Evolutionary conservation across 1,284 basidiomycete species (phyloP).

Genomic region (Tilletia indica): DNA sequence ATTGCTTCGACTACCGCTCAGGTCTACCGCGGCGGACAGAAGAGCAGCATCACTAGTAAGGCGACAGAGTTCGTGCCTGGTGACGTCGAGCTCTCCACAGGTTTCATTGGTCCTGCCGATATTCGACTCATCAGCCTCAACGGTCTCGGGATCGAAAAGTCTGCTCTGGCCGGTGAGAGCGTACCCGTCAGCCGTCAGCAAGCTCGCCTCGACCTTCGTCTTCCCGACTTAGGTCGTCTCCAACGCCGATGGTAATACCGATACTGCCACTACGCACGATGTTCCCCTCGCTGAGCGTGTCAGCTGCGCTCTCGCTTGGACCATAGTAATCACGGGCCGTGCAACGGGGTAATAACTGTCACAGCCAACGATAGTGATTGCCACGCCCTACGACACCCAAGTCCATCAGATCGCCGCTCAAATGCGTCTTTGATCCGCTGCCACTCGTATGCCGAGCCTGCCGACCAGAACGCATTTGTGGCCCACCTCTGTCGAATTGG

Average conservation of each 20-base stretch:
- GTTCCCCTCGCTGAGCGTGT: conserved; percentile 32
- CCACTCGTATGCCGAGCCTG: not conserved
- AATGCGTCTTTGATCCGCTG: conserved; percentile 22
- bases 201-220: conserved; percentile 32
- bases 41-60: conserved; percentile 23
- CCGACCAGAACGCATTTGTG: not conserved
- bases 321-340: too few species aligned
- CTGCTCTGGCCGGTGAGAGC: conserved; percentile 46
- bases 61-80: conserved; percentile 54
- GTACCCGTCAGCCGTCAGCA: conserved; percentile 47
- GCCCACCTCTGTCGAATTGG: not conserved
- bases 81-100: conserved; percentile 59
- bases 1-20: conserved; percentile 44
- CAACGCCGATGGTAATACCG: conserved; percentile 28
- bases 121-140: conserved; percentile 39
- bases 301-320: conserved; percentile 43
- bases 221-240: conserved; percentile 21
- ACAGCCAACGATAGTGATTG: too few species aligned
- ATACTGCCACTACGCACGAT: not conserved
- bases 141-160: conserved; percentile 50
- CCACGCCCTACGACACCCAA: conserved; percentile 43
- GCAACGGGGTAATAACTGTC: too few species aligned
- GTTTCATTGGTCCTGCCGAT: conserved; percentile 46
- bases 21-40: conserved; percentile 34
- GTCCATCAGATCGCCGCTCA: conserved; percentile 49